Evolutionary conservation across 2,329 filamentous ascomycete genomes (phyloP).

Genomic region (Graphiopsis chlorocephala): DNA sequence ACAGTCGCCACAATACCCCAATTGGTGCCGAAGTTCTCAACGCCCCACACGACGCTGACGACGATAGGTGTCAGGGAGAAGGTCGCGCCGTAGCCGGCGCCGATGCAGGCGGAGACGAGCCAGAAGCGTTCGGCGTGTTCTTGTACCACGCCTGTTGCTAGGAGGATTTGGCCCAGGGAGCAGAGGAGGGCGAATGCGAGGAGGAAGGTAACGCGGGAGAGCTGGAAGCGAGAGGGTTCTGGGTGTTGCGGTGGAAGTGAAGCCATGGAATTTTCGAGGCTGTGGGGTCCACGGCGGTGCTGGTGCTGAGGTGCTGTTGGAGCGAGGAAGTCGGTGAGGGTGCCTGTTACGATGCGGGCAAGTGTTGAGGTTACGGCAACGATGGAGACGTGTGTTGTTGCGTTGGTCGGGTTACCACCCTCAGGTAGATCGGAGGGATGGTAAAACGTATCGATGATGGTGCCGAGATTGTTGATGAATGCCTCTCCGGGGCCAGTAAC

Average conservation of each 20-base stretch:
- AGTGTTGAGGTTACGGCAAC: constrained; percentile 86
- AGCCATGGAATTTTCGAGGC: constrained; percentile 41
- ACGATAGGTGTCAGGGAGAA: constrained; percentile 90
- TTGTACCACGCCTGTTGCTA: constrained; percentile 74
- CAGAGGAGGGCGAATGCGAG: constrained; percentile 71
- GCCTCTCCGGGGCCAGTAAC: constrained; percentile 94
- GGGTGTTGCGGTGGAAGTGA: constrained; percentile 28
- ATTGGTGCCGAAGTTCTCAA: constrained; percentile 97
- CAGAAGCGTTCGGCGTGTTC: constrained; percentile 77
- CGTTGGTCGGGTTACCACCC: constrained; percentile 53
- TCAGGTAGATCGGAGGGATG: constrained; percentile 54
- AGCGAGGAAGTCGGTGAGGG: constrained; percentile 85
- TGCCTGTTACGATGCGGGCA: constrained; percentile 86
- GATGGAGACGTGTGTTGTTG: constrained; percentile 88
- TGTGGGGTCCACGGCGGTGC: constrained; percentile 51
- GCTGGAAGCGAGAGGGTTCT: constrained; percentile 43
- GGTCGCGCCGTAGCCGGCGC: constrained; percentile 86
- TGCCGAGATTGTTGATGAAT: constrained; percentile 96
- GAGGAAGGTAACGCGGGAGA: constrained; percentile 80
- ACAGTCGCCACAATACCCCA: constrained; percentile 95
- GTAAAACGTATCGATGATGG: constrained; percentile 83
- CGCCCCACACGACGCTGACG: constrained; percentile 95
- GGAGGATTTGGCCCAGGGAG: constrained; percentile 69
- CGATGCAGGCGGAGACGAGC: constrained; percentile 78
- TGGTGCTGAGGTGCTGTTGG: constrained; percentile 50